Conservation (phyloP, 345 rosid species). For the Gossypioides kirkii region DNA sequence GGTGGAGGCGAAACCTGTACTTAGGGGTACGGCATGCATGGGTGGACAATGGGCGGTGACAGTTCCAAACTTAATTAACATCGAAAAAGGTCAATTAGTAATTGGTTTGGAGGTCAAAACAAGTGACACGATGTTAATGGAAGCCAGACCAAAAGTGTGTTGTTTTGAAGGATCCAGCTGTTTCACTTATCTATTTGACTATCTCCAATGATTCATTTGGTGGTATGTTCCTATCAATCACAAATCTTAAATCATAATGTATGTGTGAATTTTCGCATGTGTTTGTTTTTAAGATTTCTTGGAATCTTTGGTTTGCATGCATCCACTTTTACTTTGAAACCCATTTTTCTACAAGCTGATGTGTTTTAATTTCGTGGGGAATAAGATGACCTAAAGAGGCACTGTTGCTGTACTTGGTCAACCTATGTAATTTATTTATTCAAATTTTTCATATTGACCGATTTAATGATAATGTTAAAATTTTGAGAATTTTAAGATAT, state of each 20-base stretch:
- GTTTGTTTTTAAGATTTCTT: background rate
- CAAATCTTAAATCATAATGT: background rate
- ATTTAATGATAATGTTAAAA: too few relatives aligned
- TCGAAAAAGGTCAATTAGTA: background rate
- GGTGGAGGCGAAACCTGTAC: conserved; percentile 19
- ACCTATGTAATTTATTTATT: background rate
- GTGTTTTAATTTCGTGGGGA: background rate
- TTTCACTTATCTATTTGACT: conserved; percentile 8
- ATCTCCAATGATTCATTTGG: background rate
- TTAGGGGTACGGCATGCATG: background rate
- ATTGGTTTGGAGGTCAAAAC: background rate
- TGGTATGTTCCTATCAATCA: background rate
- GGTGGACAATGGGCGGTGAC: background rate
- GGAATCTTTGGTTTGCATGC: conserved; percentile 3
- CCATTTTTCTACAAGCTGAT: background rate
- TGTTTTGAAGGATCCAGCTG: conserved; percentile 16
- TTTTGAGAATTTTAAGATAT: too few relatives aligned
- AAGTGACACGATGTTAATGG: conserved; percentile 1
- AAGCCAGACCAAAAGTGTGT: conserved; percentile 6
- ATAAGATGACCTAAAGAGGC: background rate
- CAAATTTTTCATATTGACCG: too few relatives aligned
- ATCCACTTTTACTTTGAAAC: background rate
- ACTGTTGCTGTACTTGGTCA: background rate
- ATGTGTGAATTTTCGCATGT: background rate
- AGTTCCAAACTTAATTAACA: background rate